These are phyloP conservation scores for Fibroporia radiculosa DNA, from an alignment of 768 basidiomycete species.

Conservation along the genomic window DNA sequence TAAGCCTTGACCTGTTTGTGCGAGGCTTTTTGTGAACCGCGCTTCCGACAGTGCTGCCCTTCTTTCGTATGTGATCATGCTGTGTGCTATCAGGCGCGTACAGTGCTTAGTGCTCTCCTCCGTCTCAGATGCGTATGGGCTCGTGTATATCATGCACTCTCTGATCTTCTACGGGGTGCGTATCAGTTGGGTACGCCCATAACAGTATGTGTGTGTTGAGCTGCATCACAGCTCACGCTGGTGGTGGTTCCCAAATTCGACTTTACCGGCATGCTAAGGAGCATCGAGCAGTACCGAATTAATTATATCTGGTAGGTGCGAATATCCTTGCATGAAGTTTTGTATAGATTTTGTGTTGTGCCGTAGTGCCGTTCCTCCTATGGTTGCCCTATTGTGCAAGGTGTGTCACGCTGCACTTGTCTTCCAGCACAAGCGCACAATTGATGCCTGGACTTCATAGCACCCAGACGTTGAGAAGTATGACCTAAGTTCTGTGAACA, in stretches of 20 bases:
- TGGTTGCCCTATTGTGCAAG: conserved; percentile 45
- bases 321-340: conserved; percentile 14
- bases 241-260: conserved; percentile 28
- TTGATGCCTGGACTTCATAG: conserved; percentile 19
- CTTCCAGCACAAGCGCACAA: background rate
- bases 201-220: background rate
- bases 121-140: conserved; percentile 37
- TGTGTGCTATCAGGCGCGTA: background rate
- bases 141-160: conserved; percentile 23
- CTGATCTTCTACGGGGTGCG: conserved; percentile 22
- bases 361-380: conserved; percentile 51
- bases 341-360: background rate
- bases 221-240: conserved; percentile 16
- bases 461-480: conserved; percentile 45
- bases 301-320: too few species aligned
- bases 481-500: conserved; percentile 25
- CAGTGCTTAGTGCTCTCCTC: background rate
- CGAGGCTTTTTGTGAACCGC: background rate
- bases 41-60: conserved; percentile 18
- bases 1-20: background rate
- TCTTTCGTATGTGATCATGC: conserved; percentile 19
- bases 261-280: conserved; percentile 24
- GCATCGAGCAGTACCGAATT: conserved; percentile 28
- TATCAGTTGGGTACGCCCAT: background rate
- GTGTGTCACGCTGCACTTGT: background rate